Base-by-base conservation (phyloP, 1,284 basidiomycete genomes). In the Volvariella surrecta region DNA sequence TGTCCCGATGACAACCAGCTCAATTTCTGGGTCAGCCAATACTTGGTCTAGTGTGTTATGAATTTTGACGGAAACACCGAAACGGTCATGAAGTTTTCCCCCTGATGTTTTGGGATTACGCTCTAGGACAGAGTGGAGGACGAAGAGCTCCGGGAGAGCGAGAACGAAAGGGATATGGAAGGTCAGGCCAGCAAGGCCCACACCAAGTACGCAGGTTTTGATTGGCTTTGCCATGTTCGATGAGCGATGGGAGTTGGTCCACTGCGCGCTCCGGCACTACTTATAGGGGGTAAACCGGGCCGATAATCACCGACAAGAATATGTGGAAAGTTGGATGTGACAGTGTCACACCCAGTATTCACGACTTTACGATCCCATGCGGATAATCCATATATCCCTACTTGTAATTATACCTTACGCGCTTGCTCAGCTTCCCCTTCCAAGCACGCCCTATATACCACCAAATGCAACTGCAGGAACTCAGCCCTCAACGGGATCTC, bases 131-230 rank as follows among this genome's bases (percentile, higher is more conserved):
- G 83, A 74, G 52, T 81, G 71, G 17, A 92, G 73, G 4, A 64
- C 72, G 68, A 89, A 91, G 43, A 80, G 61, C 24, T 84, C 69
- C 0, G 86, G 81, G n/a, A 87, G 70, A 2, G 82, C 78, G 40
- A 82, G 73, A 47, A 91, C 66, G 60, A 89, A 85, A 0, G 89
- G 89, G 48, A 81, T 58, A 58, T 92, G 89, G 63, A 91, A 89
- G 11, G 82, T 82, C 40, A 83, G 64, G 19, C 82, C 81, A 17
- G 81, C 73, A 48, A 89, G 76, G 38, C 87, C 88, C 35, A 85
- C 79, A 22, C 86, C 87, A 15, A 89, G 68, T 9, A 88, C 76
- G 48, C 82, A 79, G 31, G 81, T 79, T 44, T 73, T 74, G 55
- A 89, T 81, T 19, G 80, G 78, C 39, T 62, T 58, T 40, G 56